These are phyloP conservation scores for Austroboletus festivus DNA, from an alignment of 768 basidiomycete species.

Conservation along the genomic window DNA sequence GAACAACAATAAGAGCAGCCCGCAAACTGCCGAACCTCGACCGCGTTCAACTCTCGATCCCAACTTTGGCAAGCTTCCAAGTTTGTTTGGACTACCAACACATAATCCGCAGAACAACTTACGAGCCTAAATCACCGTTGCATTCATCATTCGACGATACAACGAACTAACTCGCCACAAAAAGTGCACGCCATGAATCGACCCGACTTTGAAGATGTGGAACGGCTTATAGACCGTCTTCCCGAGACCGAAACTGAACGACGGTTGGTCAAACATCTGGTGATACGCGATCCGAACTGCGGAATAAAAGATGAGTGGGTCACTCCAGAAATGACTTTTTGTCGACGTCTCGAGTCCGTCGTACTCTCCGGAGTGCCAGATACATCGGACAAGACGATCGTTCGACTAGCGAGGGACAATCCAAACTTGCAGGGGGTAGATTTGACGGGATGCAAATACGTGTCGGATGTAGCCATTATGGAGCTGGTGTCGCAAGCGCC, in stretches of 20 bases:
- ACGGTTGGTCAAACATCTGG: slow-evolving; percentile 56
- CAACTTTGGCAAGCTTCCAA: too few relatives aligned
- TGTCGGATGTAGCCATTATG: slow-evolving; percentile 77
- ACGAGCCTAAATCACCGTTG: too few relatives aligned
- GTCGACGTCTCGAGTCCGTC: slow-evolving; percentile 65
- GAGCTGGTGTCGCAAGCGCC: slow-evolving; percentile 68
- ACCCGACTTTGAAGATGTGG: slow-evolving; percentile 47
- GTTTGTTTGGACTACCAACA: too few relatives aligned
- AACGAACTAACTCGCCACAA: not conserved
- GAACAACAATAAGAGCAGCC: not conserved
- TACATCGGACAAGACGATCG: slow-evolving; percentile 66
- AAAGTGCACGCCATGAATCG: slow-evolving; percentile 18
- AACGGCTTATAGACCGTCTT: slow-evolving; percentile 56
- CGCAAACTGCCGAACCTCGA: slow-evolving; percentile 25
- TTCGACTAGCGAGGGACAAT: slow-evolving; percentile 59
- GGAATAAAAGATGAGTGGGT: slow-evolving; percentile 60
- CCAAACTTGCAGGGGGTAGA: slow-evolving; percentile 71
- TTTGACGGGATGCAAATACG: slow-evolving; percentile 65
- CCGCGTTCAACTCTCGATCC: not conserved
- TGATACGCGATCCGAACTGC: slow-evolving; percentile 42
- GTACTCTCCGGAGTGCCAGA: slow-evolving; percentile 66
- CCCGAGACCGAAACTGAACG: slow-evolving; percentile 57
- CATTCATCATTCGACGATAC: not conserved
- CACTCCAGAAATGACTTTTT: slow-evolving; percentile 49
- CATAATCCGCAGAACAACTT: too few relatives aligned